phyloP scores from a whole-genome alignment of 768 basidiomycete species.

The Auricularia cornea region DNA sequence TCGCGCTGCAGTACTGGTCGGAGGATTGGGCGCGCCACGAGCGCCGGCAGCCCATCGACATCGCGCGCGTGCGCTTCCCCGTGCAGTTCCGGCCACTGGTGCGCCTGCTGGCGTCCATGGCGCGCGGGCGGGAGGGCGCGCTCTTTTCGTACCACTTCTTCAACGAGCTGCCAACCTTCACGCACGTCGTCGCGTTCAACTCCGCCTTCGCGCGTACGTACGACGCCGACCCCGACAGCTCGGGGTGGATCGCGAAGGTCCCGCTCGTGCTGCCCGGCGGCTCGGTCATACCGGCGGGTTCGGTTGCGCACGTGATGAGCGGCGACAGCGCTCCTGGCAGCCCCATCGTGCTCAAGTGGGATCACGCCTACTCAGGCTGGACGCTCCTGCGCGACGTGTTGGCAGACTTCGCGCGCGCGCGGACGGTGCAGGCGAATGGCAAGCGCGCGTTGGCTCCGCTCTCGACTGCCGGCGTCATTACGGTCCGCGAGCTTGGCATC shows the following conservation, averaged over 20 bases:
- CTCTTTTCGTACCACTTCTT: conserved; percentile 72
- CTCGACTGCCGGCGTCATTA: conserved; percentile 21
- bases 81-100: conserved; percentile 64
- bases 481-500: conserved; percentile 63
- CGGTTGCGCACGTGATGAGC: conserved; percentile 63
- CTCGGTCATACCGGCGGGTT: conserved; percentile 55
- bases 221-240: conserved; percentile 52
- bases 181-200: conserved; percentile 59
- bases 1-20: conserved; percentile 80
- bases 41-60: conserved; percentile 75
- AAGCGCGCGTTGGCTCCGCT: conserved; percentile 28
- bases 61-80: conserved; percentile 76
- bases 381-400: conserved; percentile 74
- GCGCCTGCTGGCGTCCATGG: conserved; percentile 67
- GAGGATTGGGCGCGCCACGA: conserved; percentile 61
- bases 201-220: conserved; percentile 62
- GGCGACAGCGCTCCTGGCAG: conserved; percentile 47
- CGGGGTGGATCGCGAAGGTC: conserved; percentile 57
- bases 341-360: conserved; percentile 67
- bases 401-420: conserved; percentile 58
- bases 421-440: conserved; percentile 40
- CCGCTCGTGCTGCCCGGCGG: conserved; percentile 72
- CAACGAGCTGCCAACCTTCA: conserved; percentile 58
- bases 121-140: conserved; percentile 56
- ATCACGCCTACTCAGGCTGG: conserved; percentile 80